Percentiles rank a stretch among this genome's conserved stretches.
Evolutionary conservation across 805 yeast species (phyloP).

Genomic region (Starmera dryadoides): DNA sequence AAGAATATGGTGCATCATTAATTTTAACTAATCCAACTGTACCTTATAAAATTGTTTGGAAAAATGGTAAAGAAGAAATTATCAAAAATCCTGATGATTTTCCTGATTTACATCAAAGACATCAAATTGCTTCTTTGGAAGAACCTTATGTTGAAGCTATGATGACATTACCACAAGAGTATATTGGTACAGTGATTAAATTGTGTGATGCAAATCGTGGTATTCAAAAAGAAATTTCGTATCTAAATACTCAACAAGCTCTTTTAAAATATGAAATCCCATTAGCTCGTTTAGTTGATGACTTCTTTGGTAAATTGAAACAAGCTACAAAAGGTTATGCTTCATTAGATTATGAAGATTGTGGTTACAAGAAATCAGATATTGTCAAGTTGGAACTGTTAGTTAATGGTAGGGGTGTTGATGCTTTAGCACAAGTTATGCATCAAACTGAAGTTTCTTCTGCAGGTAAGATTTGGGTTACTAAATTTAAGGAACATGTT

Average conservation of each 20-base stretch:
- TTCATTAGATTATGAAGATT: slow-evolving; percentile 89
- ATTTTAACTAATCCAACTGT: slow-evolving; percentile 95
- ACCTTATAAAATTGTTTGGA: slow-evolving; percentile 72
- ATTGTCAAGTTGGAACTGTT: slow-evolving; percentile 82
- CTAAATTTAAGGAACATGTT: slow-evolving; percentile 70
- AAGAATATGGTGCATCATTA: slow-evolving; percentile 88
- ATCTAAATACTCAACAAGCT: slow-evolving; percentile 74
- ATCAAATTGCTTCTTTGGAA: slow-evolving; percentile 43
- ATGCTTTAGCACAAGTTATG: slow-evolving; percentile 87
- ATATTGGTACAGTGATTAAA: slow-evolving; percentile 78
- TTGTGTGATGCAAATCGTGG: slow-evolving; percentile 85
- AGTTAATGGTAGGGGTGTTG: slow-evolving; percentile 84
- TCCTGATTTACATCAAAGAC: slow-evolving; percentile 48
- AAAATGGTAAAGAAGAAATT: slow-evolving; percentile 54
- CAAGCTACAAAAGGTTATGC: slow-evolving; percentile 91
- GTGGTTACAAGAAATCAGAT: slow-evolving; percentile 75
- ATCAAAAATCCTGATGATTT: slow-evolving; percentile 91
- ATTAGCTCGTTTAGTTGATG: slow-evolving; percentile 84
- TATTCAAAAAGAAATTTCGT: slow-evolving; percentile 69
- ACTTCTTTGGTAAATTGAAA: slow-evolving; percentile 89
- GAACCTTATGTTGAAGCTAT: slow-evolving; percentile 90
- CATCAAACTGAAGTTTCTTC: slow-evolving; percentile 70
- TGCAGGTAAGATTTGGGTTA: slow-evolving; percentile 77
- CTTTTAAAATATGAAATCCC: slow-evolving; percentile 76
- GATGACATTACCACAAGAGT: slow-evolving; percentile 88